Evolutionary conservation across 257 asterid species (phyloP).

Genomic region (Solanum habrochaites): DNA sequence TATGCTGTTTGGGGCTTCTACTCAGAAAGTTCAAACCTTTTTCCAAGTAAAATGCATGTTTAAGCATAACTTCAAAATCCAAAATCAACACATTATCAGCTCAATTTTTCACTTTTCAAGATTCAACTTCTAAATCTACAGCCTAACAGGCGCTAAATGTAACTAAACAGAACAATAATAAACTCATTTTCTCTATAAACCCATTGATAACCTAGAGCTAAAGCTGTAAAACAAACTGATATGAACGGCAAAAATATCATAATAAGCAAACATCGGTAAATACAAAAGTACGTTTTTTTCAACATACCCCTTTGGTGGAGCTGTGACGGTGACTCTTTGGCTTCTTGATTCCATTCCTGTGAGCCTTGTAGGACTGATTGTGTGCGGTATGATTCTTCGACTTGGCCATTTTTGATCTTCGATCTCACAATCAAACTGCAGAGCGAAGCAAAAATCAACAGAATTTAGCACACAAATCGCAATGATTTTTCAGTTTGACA

Average conservation of each 20-base stretch:
- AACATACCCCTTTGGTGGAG: slow-evolving; percentile 74
- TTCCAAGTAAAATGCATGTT: neutral
- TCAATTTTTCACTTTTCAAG: neutral
- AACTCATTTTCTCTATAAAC: neutral
- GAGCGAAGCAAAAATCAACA: neutral
- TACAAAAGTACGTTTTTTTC: neutral
- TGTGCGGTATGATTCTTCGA: slow-evolving; percentile 94
- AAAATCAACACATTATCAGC: neutral
- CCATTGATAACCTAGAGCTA: neutral
- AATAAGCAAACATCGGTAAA: neutral
- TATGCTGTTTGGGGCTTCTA: neutral
- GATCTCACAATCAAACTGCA: neutral
- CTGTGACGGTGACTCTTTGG: slow-evolving; percentile 62
- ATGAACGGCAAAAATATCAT: accelerated
- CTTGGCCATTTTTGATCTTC: slow-evolving; percentile 51
- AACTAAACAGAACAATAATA: neutral
- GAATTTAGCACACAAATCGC: neutral
- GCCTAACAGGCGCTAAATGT: neutral
- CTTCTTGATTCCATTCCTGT: slow-evolving; percentile 87
- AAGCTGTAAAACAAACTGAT: neutral
- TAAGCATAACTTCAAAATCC: neutral
- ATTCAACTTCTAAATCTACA: neutral
- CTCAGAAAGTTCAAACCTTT: no score
- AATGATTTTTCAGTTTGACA: neutral
- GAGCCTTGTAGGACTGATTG: slow-evolving; percentile 85